A percentile compares a stretch with the other conserved stretches of the same genome.
These are phyloP conservation scores for Pugionium cornutum DNA, from an alignment of 345 rosid genomes.

Conservation along the genomic window DNA sequence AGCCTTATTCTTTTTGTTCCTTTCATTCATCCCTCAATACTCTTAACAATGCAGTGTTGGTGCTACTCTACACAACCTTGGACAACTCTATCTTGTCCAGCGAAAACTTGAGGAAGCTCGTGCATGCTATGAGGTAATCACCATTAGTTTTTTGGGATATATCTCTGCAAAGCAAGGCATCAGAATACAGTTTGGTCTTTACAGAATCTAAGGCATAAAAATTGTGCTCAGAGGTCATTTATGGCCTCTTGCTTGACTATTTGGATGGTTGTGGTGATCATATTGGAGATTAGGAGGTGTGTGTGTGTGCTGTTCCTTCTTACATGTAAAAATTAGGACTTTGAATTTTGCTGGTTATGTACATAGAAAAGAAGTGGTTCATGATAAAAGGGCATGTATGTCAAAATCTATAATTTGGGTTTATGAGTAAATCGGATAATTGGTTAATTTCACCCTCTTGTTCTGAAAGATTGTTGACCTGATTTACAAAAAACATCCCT, in stretches of 20 bases:
- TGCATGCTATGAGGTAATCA: conserved; percentile 72
- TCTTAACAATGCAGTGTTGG: conserved; percentile 61
- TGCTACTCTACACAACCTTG: conserved; percentile 85
- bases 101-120: conserved; percentile 71
- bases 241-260: neutral
- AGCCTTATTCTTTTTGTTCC: neutral
- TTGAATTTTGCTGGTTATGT: neutral
- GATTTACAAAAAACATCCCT: neutral
- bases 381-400: neutral
- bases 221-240: too few relatives aligned
- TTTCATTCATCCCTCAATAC: conserved; percentile 8
- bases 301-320: neutral
- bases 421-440: too few relatives aligned
- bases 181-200: neutral
- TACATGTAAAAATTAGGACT: neutral
- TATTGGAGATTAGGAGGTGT: neutral
- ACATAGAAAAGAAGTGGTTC: neutral
- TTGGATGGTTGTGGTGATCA: neutral
- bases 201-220: too few relatives aligned
- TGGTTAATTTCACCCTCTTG: neutral
- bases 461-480: neutral
- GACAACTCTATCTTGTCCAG: conserved; percentile 72
- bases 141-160: neutral
- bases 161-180: conserved; percentile 5
- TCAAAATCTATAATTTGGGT: too few relatives aligned